A percentile compares a stretch with the other conserved stretches of the same genome.
phyloP scores from a whole-genome alignment of 345 rosid genomes.

The Lumnitzera littorea region DNA sequence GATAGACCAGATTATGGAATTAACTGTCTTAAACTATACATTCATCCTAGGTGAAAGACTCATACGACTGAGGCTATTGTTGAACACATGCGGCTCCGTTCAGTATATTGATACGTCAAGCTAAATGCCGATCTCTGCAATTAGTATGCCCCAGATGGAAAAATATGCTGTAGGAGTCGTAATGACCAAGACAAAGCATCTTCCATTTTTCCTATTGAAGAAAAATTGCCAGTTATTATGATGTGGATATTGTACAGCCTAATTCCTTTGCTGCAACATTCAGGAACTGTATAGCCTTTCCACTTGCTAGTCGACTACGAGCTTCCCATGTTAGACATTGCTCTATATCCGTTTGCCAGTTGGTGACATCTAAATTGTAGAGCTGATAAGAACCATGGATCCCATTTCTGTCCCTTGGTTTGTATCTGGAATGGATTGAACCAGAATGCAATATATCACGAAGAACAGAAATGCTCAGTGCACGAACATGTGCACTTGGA shows the following conservation, averaged over 20 bases:
- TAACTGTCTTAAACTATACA: no score
- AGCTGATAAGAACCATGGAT: constrained; percentile 39
- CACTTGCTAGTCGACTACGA: constrained; percentile 60
- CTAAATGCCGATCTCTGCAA: no score
- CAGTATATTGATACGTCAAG: no score
- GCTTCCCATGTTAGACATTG: constrained; percentile 91
- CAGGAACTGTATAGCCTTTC: constrained; percentile 60
- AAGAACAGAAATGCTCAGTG: constrained; percentile 82
- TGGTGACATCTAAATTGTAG: constrained; percentile 39
- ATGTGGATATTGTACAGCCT: constrained; percentile 55
- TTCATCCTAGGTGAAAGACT: no score
- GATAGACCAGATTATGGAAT: no score
- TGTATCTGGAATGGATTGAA: constrained; percentile 27
- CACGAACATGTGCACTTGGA: constrained; percentile 92
- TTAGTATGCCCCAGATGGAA: no score
- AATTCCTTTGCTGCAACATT: constrained; percentile 68
- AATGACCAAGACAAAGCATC: no score
- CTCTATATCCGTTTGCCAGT: constrained; percentile 79
- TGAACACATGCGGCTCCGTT: no score
- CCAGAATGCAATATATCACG: constrained; percentile 55
- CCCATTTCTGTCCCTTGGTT: constrained; percentile 41
- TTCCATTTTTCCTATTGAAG: no score
- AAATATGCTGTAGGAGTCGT: no score
- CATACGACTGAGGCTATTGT: no score
- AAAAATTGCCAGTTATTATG: constrained; percentile 10